Conservation (phyloP, 192 early-diverging fungal species). For the Powellomyces hirtus region DNA sequence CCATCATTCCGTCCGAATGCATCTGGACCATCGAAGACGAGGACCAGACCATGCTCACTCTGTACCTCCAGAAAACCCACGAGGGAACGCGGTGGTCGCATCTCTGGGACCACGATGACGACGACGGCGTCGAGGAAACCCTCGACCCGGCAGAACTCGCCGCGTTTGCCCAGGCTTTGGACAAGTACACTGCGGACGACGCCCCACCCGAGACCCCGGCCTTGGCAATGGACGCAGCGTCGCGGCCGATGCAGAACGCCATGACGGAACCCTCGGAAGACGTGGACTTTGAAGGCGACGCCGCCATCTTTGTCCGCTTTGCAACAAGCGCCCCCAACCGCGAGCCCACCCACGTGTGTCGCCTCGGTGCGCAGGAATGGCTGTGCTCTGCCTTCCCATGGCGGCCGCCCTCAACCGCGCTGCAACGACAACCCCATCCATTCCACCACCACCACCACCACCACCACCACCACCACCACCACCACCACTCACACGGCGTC, state of each 20-base stretch:
- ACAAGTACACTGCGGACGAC: slow-evolving; percentile 27
- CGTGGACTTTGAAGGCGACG: slow-evolving; percentile 32
- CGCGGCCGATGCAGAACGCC: background rate
- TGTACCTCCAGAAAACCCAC: slow-evolving; percentile 21
- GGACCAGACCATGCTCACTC: slow-evolving; percentile 12
- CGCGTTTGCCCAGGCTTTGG: slow-evolving; percentile 13
- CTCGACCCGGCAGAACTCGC: slow-evolving; percentile 19
- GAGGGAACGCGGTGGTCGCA: slow-evolving; percentile 23
- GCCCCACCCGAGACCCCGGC: background rate
- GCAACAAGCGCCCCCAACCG: background rate
- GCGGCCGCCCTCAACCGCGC: background rate
- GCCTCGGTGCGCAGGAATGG: slow-evolving; percentile 13
- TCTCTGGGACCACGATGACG: slow-evolving; percentile 23
- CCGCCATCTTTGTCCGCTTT: slow-evolving; percentile 8
- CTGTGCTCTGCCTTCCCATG: slow-evolving; percentile 9
- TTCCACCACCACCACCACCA: background rate
- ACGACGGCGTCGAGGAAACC: slow-evolving; percentile 29
- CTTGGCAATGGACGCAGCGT: background rate
- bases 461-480: background rate
- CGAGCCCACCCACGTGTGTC: background rate
- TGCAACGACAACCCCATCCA: background rate
- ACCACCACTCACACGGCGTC: background rate
- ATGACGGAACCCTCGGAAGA: slow-evolving; percentile 32
- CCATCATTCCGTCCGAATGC: slow-evolving; percentile 24
- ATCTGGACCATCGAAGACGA: slow-evolving; percentile 33